Evolutionary conservation across 176 grass and related monocot species (phyloP).

Genomic region (Elaeis guineensis): DNA sequence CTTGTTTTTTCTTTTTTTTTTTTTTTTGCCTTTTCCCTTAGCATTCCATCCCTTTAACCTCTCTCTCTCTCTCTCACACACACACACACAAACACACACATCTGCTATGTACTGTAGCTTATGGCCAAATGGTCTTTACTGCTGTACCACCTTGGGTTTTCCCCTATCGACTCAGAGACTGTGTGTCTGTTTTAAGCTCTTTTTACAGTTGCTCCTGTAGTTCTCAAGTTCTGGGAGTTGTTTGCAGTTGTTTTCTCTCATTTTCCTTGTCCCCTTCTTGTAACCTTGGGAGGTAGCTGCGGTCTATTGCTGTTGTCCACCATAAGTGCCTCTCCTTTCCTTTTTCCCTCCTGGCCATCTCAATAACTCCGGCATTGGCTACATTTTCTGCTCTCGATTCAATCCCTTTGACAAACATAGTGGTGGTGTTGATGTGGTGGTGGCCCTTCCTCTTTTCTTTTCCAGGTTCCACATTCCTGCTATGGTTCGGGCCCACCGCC

Average conservation of each 20-base stretch:
- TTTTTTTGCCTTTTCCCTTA: no score
- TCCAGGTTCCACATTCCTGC: conserved; percentile 80
- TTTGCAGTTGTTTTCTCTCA: conserved; percentile 41
- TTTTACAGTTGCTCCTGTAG: neutral
- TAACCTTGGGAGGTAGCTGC: conserved; percentile 39
- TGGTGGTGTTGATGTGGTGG: conserved; percentile 37
- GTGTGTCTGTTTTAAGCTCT: neutral
- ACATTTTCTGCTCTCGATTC: no score
- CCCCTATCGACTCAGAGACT: neutral
- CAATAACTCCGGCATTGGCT: no score
- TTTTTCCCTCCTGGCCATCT: conserved; percentile 3
- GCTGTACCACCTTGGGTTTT: conserved; percentile 8
- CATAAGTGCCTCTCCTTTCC: neutral
- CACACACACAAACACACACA: no score
- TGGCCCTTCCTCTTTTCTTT: neutral
- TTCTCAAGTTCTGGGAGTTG: conserved; percentile 6
- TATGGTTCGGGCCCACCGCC: conserved; percentile 89
- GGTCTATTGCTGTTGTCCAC: conserved; percentile 19
- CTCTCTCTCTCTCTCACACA: no score
- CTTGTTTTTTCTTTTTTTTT: no score
- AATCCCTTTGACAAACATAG: conserved; percentile 24
- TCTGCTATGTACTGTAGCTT: neutral
- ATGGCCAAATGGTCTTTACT: conserved; percentile 6
- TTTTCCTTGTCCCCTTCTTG: conserved; percentile 56
- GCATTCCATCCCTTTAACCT: no score